Evolutionary conservation across 768 basidiomycete genomes (phyloP).

Genomic region (Nidularia sp.): DNA sequence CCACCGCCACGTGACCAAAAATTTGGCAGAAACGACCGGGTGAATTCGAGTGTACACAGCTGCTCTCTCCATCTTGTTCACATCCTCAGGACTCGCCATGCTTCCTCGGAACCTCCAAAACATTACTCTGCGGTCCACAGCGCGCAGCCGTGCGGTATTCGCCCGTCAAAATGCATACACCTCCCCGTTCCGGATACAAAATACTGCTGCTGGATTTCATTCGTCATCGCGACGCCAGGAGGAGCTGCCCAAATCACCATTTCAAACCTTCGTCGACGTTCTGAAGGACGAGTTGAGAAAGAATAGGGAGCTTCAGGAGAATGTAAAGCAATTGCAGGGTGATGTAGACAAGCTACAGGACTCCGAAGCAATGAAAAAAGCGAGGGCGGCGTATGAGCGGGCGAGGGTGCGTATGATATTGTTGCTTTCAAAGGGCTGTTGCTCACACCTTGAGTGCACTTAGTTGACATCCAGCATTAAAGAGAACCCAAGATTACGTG

Average conservation of each 20-base stretch:
- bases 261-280: slow-evolving; percentile 94
- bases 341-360: slow-evolving; percentile 98
- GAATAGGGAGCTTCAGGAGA: slow-evolving; percentile 92
- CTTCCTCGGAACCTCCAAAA: slow-evolving; percentile 41
- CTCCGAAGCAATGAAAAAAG: slow-evolving; percentile 91
- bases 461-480: slow-evolving; percentile 92
- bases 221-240: slow-evolving; percentile 57
- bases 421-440: slow-evolving; percentile 2
- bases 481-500: slow-evolving; percentile 88
- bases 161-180: slow-evolving; percentile 18
- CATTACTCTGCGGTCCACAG: slow-evolving; percentile 27
- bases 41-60: not conserved
- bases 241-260: slow-evolving; percentile 85
- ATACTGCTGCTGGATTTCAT: slow-evolving; percentile 48
- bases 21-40: slow-evolving; percentile 1
- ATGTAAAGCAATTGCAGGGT: slow-evolving; percentile 95
- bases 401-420: slow-evolving; percentile 67
- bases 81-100: slow-evolving; percentile 18
- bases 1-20: not conserved
- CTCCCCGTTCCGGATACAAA: slow-evolving; percentile 36
- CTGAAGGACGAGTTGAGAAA: slow-evolving; percentile 89
- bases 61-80: not conserved
- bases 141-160: slow-evolving; percentile 18
- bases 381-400: slow-evolving; percentile 88
- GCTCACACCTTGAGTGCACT: slow-evolving; percentile 1